Conservation (phyloP, 768 basidiomycete genomes). For the Lentinula boryana region DNA sequence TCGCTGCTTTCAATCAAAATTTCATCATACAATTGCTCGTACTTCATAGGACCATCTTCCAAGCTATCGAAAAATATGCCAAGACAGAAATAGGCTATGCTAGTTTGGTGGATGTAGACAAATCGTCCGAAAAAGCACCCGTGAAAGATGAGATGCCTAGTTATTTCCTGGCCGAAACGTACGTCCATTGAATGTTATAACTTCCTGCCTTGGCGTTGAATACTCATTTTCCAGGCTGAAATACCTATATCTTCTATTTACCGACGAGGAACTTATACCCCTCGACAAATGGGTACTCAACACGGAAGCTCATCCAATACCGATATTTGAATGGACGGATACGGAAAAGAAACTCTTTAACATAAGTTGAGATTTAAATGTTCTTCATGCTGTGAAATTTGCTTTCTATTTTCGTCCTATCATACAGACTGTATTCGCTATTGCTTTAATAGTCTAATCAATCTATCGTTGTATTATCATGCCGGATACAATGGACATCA, state of each 20-base stretch:
- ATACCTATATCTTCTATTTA: conserved; percentile 63
- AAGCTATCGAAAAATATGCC: conserved; percentile 42
- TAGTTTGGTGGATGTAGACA: conserved; percentile 32
- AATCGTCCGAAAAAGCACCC: conserved; percentile 13
- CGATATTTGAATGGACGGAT: conserved; percentile 53
- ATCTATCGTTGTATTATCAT: not conserved
- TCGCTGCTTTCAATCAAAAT: not conserved
- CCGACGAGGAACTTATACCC: conserved; percentile 45
- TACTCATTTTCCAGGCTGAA: conserved; percentile 29
- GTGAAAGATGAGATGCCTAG: conserved; percentile 49
- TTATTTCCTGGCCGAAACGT: conserved; percentile 41
- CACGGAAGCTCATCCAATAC: conserved; percentile 70
- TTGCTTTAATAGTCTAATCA: not conserved
- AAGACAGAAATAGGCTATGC: conserved; percentile 42
- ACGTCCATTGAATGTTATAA: not conserved
- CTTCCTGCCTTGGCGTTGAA: not conserved
- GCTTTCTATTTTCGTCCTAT: not conserved
- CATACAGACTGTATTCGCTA: not conserved
- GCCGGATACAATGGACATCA: too few relatives aligned
- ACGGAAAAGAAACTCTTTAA: conserved; percentile 43
- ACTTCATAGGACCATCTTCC: conserved; percentile 28
- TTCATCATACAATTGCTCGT: not conserved
- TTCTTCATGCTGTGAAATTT: not conserved
- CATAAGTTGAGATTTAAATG: conserved; percentile 13
- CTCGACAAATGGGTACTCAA: conserved; percentile 57